Evolutionary conservation across 495 filamentous ascomycete species (phyloP).

Genomic region (Trypethelium eluteriae): DNA sequence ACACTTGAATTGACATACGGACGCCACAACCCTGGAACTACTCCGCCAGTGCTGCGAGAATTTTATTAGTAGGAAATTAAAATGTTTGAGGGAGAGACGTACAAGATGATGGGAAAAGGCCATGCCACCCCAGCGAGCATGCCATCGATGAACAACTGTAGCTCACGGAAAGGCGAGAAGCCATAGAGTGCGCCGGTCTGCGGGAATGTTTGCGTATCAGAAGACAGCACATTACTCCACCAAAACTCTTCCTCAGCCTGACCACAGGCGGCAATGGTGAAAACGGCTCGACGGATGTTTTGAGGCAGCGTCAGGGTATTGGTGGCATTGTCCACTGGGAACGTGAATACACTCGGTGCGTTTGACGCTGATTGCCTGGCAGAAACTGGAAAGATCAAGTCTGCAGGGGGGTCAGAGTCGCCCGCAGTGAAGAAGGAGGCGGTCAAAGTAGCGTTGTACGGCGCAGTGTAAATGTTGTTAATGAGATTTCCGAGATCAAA

Average conservation of each 20-base stretch:
- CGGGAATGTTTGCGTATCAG: constrained; percentile 54
- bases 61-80: not conserved
- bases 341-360: constrained; percentile 56
- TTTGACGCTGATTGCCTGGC: constrained; percentile 45
- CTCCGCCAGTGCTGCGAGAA: constrained; percentile 55
- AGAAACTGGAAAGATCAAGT: constrained; percentile 72
- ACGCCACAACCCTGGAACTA: constrained; percentile 73
- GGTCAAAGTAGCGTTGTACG: constrained; percentile 74
- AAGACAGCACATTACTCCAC: constrained; percentile 73
- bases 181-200: constrained; percentile 54
- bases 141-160: constrained; percentile 73
- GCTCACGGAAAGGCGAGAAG: constrained; percentile 71
- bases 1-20: constrained; percentile 36
- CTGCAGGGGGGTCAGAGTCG: constrained; percentile 45
- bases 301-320: constrained; percentile 52
- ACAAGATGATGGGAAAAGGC: constrained; percentile 80
- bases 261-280: constrained; percentile 69
- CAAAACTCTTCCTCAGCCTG: constrained; percentile 81
- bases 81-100: not conserved
- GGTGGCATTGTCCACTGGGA: constrained; percentile 59
- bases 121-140: constrained; percentile 69
- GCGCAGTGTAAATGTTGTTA: constrained; percentile 65
- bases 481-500: constrained; percentile 79
- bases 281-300: constrained; percentile 60
- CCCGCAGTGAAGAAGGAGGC: constrained; percentile 62